Evolutionary conservation across 2,329 filamentous ascomycete genomes (phyloP), one percentile per base, ranked within the genome.

Genomic region (Endoconidiophora polonica): DNA sequence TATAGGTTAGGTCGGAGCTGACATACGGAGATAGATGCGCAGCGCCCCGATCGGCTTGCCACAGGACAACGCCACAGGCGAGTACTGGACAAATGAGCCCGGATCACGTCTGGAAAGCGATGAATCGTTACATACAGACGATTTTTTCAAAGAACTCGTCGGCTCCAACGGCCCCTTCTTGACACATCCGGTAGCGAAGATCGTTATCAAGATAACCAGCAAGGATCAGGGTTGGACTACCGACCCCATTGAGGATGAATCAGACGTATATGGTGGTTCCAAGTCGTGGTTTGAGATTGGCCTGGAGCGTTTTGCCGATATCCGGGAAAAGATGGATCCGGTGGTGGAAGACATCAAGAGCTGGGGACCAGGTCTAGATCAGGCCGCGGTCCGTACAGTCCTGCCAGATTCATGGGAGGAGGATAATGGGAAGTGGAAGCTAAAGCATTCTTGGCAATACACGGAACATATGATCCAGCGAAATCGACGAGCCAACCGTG

Each of bases 221-320:
- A 65, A 61, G 44, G 78, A 82, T 54, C 78, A 82, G 55, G 78
- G 77, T 3, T 77, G 69, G 68, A 67, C 68, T 29, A 65, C 67
- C 12, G 54, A 61, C 0, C 1, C 0, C 0, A 41, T 12, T 0
- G 46, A 57, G 3, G 37, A 43, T 6, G 24, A 4, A 5, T 3
- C 16, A 12, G 33, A 38, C 20, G 37, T 10, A 14, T 53, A 49
- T 12, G 18, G 3, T 7, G 54, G 44, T 2, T 74, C 77, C 0
- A 77, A 63, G 62, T 77, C 77, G 0, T 82, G 77, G 77, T 79
- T 80, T 52, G 77, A 80, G 50, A 74, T 69, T 14, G 77, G 77
- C 0, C 58, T 78, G 14, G 77, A 81, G 60, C 67, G 67, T 3
- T 72, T 76, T 44, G 70, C 72, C 63, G 63, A 18, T 57, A 56